Evolutionary conservation across 1,284 basidiomycete species (phyloP).

Genomic region (Austroboletus niveus): DNA sequence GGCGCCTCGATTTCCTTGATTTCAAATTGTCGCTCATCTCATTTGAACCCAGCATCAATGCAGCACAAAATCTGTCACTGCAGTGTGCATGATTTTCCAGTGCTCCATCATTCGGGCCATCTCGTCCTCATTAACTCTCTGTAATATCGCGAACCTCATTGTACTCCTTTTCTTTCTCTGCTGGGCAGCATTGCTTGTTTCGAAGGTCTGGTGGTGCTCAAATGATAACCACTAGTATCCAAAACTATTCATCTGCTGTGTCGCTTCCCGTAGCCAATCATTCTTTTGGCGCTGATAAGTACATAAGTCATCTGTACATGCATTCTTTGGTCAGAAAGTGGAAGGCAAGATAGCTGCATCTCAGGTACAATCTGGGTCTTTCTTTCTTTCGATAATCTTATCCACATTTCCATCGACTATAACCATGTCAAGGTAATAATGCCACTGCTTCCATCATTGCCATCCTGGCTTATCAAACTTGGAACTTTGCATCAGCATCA

Average conservation of each 20-base stretch:
- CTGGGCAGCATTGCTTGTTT: background rate
- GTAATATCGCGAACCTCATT: background rate
- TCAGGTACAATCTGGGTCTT: background rate
- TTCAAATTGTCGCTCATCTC: too few relatives aligned
- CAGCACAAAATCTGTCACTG: too few relatives aligned
- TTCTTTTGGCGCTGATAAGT: background rate
- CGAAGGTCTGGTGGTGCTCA: background rate
- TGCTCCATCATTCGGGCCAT: constrained; percentile 1
- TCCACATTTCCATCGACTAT: too few relatives aligned
- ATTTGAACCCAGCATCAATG: too few relatives aligned
- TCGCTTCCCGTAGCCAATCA: background rate
- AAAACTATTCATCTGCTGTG: background rate
- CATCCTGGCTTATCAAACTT: background rate
- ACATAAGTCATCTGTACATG: background rate
- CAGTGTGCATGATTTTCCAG: constrained; percentile 1
- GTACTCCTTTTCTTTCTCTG: background rate
- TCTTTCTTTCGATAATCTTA: constrained; percentile 3
- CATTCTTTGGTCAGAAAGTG: background rate
- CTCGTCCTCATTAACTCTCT: background rate
- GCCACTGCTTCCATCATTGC: background rate
- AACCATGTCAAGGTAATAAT: background rate
- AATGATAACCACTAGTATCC: too few relatives aligned
- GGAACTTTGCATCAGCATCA: background rate
- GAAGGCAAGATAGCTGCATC: background rate
- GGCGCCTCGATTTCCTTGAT: too few relatives aligned